Percentiles rank a stretch among this genome's conserved stretches.
Evolutionary conservation across 495 filamentous ascomycete genomes (phyloP).

Genomic region (Symbiotaphrina buchneri): DNA sequence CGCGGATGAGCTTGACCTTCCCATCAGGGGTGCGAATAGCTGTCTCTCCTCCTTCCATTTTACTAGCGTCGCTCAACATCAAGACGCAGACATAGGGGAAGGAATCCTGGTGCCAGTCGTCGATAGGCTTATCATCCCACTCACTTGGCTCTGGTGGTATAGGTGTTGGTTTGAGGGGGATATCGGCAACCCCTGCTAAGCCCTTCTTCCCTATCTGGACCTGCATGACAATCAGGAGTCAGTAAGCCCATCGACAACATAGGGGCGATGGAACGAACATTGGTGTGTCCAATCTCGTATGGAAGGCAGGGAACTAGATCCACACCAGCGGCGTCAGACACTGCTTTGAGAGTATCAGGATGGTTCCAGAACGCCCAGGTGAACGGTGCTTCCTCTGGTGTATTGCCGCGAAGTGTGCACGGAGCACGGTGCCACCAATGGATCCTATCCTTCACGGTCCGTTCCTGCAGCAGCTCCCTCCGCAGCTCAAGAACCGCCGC

Average conservation of each 20-base stretch:
- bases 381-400: too few relatives aligned
- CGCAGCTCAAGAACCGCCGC: too few relatives aligned
- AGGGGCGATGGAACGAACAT: too few relatives aligned
- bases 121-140: conserved; percentile 41
- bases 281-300: conserved; percentile 53
- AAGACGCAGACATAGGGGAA: conserved; percentile 61
- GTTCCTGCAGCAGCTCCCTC: too few relatives aligned
- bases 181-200: conserved; percentile 16
- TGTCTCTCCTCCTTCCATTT: conserved; percentile 54
- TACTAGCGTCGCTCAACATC: conserved; percentile 49
- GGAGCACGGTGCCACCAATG: too few relatives aligned
- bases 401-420: too few relatives aligned
- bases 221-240: too few relatives aligned
- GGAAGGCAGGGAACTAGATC: conserved; percentile 49
- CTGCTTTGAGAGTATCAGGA: conserved; percentile 35
- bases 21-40: conserved; percentile 36
- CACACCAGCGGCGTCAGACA: conserved; percentile 53
- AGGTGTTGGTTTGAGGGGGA: too few relatives aligned
- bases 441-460: too few relatives aligned
- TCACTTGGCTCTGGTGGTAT: too few relatives aligned
- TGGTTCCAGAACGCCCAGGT: too few relatives aligned
- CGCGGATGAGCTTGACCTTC: conserved; percentile 42
- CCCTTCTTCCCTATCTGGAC: conserved; percentile 22
- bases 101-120: conserved; percentile 53
- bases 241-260: too few relatives aligned